Percentiles rank a stretch among this genome's conserved stretches.
phyloP scores from a whole-genome alignment of 495 filamentous ascomycete genomes.

The Penicillium argentinense region DNA sequence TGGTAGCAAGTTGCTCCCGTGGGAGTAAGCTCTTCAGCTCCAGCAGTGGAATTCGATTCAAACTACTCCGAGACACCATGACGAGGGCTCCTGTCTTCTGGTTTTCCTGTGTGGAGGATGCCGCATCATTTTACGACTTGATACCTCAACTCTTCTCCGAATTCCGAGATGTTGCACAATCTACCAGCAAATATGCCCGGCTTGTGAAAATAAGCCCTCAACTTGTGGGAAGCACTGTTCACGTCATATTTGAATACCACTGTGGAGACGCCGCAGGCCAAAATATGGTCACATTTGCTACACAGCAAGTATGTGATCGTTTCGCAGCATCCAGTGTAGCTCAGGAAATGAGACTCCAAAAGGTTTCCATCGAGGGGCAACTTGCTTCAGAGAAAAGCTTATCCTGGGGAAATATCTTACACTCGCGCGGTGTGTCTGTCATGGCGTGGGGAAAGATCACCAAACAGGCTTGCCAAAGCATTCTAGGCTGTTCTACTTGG shows the following conservation, averaged over 20 bases:
- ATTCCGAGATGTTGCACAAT: conserved; percentile 6
- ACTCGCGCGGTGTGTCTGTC: conserved; percentile 11
- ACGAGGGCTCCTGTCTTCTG: conserved; percentile 9
- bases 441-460: conserved; percentile 14
- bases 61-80: conserved; percentile 9
- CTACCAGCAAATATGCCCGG: conserved; percentile 8
- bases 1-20: conserved; percentile 17
- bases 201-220: conserved; percentile 2
- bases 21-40: conserved; percentile 11
- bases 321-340: background rate
- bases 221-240: conserved; percentile 10
- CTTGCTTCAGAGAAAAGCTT: conserved; percentile 11
- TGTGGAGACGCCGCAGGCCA: conserved; percentile 16
- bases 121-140: conserved; percentile 1
- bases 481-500: conserved; percentile 5
- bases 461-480: background rate
- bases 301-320: conserved; percentile 9
- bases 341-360: background rate
- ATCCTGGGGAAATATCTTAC: conserved; percentile 14
- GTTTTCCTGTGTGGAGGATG: conserved; percentile 4
- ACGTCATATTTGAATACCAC: conserved; percentile 10
- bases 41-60: conserved; percentile 7
- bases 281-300: conserved; percentile 18
- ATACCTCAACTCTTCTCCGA: background rate
- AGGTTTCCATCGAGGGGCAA: conserved; percentile 8